A percentile compares a stretch with the other conserved stretches of the same genome.
phyloP scores from a whole-genome alignment of 202 grass and related monocot genomes.

The Musa balbisiana region DNA sequence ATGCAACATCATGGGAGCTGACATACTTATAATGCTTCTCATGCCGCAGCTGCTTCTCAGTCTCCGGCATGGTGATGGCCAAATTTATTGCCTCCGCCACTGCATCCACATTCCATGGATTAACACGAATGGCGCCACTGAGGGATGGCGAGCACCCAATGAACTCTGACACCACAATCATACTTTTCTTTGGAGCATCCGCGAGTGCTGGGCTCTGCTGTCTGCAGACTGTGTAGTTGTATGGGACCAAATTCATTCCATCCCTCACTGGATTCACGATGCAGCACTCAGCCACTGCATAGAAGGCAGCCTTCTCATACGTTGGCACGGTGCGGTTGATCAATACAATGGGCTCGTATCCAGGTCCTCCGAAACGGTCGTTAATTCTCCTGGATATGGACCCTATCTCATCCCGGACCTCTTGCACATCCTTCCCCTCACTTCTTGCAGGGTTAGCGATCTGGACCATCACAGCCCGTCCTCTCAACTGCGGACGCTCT shows the following conservation, averaged over 20 bases:
- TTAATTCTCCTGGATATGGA: not conserved
- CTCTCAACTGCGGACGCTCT: not conserved
- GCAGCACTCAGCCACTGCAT: not conserved
- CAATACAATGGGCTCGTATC: constrained; percentile 3
- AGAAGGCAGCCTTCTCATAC: not conserved
- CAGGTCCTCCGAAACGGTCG: not conserved
- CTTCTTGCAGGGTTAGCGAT: constrained; percentile 4
- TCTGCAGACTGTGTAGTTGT: not conserved
- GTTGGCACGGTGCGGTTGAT: not conserved
- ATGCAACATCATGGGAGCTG: not conserved
- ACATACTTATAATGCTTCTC: constrained; percentile 8
- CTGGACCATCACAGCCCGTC: constrained; percentile 1
- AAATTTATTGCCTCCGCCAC: constrained; percentile 5
- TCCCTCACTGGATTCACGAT: constrained; percentile 1
- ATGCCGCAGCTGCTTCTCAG: not conserved
- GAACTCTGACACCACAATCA: constrained; percentile 1
- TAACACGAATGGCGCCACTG: not conserved
- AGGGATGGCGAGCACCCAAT: not conserved
- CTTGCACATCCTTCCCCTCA: not conserved
- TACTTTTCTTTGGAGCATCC: not conserved
- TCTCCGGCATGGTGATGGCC: not conserved
- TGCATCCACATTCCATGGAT: constrained; percentile 4
- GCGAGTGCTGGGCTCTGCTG: not conserved
- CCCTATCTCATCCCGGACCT: constrained; percentile 2
- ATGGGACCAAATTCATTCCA: not conserved